Base-by-base conservation (phyloP, 805 yeast species). In the Torulaspora microellipsoides region DNA sequence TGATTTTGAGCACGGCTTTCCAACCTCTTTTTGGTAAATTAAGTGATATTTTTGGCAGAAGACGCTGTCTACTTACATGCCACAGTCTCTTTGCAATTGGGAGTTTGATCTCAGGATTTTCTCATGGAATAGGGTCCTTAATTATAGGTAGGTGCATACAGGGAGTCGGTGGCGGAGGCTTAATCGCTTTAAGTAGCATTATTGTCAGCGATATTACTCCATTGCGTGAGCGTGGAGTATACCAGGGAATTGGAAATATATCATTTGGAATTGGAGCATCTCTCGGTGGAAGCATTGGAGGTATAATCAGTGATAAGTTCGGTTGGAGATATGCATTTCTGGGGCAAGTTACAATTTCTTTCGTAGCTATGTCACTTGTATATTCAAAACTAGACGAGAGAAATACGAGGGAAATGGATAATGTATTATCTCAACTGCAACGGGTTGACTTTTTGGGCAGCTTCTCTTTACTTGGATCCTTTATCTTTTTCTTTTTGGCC, bases 281-380 rank as follows among this genome's bases (percentile, higher is more conserved):
- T 15, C n/a, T 34, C 13, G 48, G 48, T 3, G 47, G 47, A 23
- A 34, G 34, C 15, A 20, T 43, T 14, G 47, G 47, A 13, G 47
- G 47, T 20, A 15, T 43, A n/a, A 13, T 43, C 4, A 43, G 44
- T 25, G 44, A 39, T 17, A 34, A 20, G 17, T 33, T 33, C 17
- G 47, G 47, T 20, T 43, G 47, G 47, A 40, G 47, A 30, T 34
- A 34, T 12, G 47, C 47, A 11, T 43, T 43, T 34, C 29, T 43
- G 5, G 40, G 39, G 9, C 47, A 43, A 29, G 20, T 43, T 23
- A 17, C 40, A 3, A 12, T 43, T n/a, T 45, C 42, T 20, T 36
- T 35, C 27, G 14, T 27, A 30, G 42, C 45, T 14, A 35, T 34
- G 31, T 42, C 15, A 8, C 27, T 42, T 17, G 45, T 41, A 14